Evolutionary conservation across 352 stramenopile species (phyloP), one percentile per base, ranked within the genome.

Genomic region (Lagenidium giganteum): DNA sequence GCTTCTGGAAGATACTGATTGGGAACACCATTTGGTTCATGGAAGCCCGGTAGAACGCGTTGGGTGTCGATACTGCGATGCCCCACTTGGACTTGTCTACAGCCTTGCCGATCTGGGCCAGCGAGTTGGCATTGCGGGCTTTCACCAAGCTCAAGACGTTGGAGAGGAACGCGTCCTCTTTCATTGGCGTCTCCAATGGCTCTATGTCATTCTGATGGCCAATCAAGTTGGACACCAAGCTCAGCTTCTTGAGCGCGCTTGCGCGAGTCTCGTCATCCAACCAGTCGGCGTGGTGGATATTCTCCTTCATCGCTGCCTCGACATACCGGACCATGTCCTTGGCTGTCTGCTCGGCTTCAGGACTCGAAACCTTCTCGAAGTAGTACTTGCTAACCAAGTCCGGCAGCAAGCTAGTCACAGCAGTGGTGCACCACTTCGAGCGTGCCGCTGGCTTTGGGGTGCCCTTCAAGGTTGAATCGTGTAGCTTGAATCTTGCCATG

Each of bases 1-100:
- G 91, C 20, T 70, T 68, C 57, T 98, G 91, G 16, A 98, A 60
- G 38, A 98, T 96, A 6, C 84, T 90, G 3, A 89, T 89, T 7
- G 91, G 91, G 57, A 98, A 97, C 2, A 97, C 87, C 47, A 98
- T 97, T 44, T 97, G 86, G 51, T 90, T 90, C 24, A 61, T 48
- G 21, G 55, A 61, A 1, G 66, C 58, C 13, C 54, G 56, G 61
- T 92, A 85, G 43, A 81, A 91, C 5, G 86, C 92, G 61, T 98
- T 98, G 1, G 93, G 82, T 4, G 70, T 87, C 18, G 95, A 83
- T 12, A 87, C 77, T 25, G 80, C 93, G 84, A 98, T 96, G 56
- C 36, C 51, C 86, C 84, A 95, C 53, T 77, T 56, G 18, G 46
- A 60, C n/a, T 65, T 64, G 54, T 89, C 69, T 24, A 83, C 75